Base-by-base conservation (phyloP, 176 grass and related monocot species). In the Chrysopogon serrulatus region DNA sequence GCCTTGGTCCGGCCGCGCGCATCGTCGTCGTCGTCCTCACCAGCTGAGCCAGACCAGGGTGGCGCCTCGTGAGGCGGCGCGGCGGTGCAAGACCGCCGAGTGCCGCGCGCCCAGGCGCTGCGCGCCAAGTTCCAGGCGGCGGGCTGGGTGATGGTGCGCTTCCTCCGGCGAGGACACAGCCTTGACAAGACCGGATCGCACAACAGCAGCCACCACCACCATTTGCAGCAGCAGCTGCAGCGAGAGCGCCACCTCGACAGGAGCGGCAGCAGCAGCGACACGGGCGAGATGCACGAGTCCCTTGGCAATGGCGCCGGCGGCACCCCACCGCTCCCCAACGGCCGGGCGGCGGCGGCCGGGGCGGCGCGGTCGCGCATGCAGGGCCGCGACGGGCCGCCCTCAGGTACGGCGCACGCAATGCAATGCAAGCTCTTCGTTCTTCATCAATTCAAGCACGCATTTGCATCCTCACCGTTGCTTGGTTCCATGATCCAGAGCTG, bases 101-200 rank as follows among this genome's bases (percentile, higher is more conserved):
- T 60, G 47, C 47, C 71, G 65, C 72, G 68, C 35, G 37, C 71
- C 76, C 77, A 81, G 44, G 65, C 79, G 74, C 57, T 82, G 65
- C 81, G 76, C 63, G 87, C 39, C 41, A 87, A 84, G 83, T 66
- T 97, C 83, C 81, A 64, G 81, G 75, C 83, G 37, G 35, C 16
- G 86, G 71, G 71, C 73, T 82, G 87, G 87, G 90, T 94, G 88
- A 93, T 98, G 92, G 92, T 98, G 90, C 86, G 92, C 71, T 84
- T 98, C 87, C 86, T 94, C 39, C 82, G 84, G 85, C 86, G 82
- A 7, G 76, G 92, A 5, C 82, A 88, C 51, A 93, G 90, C 88
- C 88, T 98, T 70, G 88, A 91, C 49, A 93, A 83, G 86, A 80
- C 51, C 53, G 80, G 8, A 74, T 76, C 83, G 73, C 73, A 36